Conservation (phyloP, 2,329 filamentous ascomycete genomes). For the Penicillium nordicum region DNA sequence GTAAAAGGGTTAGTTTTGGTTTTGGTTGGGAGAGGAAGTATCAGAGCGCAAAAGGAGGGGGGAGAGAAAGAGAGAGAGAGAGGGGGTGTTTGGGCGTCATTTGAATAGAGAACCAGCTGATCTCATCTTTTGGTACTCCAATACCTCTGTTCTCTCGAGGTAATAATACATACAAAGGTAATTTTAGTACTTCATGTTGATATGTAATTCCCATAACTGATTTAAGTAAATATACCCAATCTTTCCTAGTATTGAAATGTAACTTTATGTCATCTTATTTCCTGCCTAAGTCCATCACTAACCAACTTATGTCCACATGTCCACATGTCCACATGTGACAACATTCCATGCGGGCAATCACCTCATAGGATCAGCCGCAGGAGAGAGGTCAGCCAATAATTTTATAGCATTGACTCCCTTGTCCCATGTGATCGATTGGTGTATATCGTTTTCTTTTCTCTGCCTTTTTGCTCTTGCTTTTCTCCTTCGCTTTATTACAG, state of each 20-base stretch:
- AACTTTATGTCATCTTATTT: not conserved
- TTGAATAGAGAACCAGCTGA: conserved; percentile 13
- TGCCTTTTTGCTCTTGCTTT: not conserved
- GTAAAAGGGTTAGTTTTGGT: not conserved
- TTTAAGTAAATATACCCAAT: not conserved
- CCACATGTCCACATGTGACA: conserved; percentile 20
- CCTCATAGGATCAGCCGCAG: conserved; percentile 7
- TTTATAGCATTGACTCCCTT: not conserved
- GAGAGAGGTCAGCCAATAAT: not conserved
- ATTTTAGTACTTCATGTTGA: not conserved
- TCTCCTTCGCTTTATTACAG: not conserved
- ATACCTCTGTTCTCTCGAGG: not conserved
- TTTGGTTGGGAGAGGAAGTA: not conserved
- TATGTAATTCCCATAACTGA: not conserved
- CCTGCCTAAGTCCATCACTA: not conserved
- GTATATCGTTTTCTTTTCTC: not conserved
- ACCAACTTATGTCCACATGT: too few relatives aligned
- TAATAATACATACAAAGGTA: not conserved
- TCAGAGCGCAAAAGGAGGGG: not conserved
- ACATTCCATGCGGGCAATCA: conserved; percentile 20
- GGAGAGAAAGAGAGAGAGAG: too few relatives aligned
- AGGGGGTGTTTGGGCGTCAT: conserved; percentile 1
- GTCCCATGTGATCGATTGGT: not conserved
- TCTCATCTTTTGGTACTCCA: conserved; percentile 6
- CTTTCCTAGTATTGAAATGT: not conserved